These are phyloP conservation scores for Paramecium sexaurelia DNA, from an alignment of 73 alveolate species.

Conservation along the genomic window DNA sequence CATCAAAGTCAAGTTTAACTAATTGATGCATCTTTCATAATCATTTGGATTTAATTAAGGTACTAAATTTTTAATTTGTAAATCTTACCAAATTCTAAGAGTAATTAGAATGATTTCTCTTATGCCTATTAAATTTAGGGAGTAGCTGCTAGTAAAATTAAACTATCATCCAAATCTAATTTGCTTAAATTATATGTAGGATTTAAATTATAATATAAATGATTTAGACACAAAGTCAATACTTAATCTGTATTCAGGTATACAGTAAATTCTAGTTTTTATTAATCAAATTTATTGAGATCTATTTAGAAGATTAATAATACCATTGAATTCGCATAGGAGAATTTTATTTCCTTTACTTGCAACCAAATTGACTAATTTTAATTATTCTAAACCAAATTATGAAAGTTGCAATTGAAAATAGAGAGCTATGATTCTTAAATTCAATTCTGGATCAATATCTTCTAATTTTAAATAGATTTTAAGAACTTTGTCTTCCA, in stretches of 20 bases:
- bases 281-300: conserved; percentile 37
- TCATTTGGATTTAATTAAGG: conserved; percentile 9
- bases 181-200: conserved; percentile 29
- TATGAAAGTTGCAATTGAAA: conserved; percentile 35
- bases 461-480: conserved; percentile 65
- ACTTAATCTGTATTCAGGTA: conserved; percentile 61
- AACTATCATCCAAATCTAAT: conserved; percentile 40
- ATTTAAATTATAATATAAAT: conserved; percentile 21
- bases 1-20: not conserved
- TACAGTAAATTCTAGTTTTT: conserved; percentile 65
- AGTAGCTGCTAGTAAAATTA: conserved; percentile 24
- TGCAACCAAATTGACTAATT: conserved; percentile 21
- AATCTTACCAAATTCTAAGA: conserved; percentile 21
- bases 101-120: conserved; percentile 60
- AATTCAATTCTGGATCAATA: conserved; percentile 60
- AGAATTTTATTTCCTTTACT: conserved; percentile 47
- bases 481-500: conserved; percentile 65
- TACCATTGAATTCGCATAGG: conserved; percentile 64
- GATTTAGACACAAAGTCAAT: conserved; percentile 32
- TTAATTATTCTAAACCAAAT: conserved; percentile 38
- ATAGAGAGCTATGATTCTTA: conserved; percentile 51
- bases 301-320: not conserved
- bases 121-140: conserved; percentile 18
- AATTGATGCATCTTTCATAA: not conserved
- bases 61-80: not conserved